A percentile compares a stretch with the other conserved stretches of the same genome.
Conservation (phyloP, 2,329 filamentous ascomycete species). For the Endocalyx cinctus region DNA sequence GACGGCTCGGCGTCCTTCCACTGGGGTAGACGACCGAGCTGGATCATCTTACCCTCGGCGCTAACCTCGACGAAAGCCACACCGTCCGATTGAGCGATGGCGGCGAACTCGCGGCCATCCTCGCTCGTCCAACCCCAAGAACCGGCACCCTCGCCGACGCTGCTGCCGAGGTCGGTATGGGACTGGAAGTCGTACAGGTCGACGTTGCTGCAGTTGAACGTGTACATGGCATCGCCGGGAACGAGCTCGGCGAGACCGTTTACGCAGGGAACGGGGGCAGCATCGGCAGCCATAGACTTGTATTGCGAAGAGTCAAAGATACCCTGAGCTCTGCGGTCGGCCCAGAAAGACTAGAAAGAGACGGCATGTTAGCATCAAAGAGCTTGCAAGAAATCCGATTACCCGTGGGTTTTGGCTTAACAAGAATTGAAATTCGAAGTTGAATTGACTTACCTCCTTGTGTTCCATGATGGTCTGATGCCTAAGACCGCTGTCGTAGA, state of each 20-base stretch:
- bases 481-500: slow-evolving; percentile 27
- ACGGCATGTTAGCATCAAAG: slow-evolving; percentile 1
- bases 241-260: slow-evolving; percentile 22
- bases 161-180: slow-evolving; percentile 30
- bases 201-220: slow-evolving; percentile 25
- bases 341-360: slow-evolving; percentile 28
- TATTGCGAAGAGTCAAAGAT: slow-evolving; percentile 23
- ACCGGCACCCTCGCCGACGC: slow-evolving; percentile 28
- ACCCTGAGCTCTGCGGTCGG: slow-evolving; percentile 20
- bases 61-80: slow-evolving; percentile 50
- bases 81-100: slow-evolving; percentile 50
- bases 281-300: slow-evolving; percentile 22
- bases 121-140: slow-evolving; percentile 52
- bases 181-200: slow-evolving; percentile 34
- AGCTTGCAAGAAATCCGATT: too few species aligned
- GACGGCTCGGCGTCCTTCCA: slow-evolving; percentile 37
- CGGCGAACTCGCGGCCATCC: slow-evolving; percentile 49
- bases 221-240: slow-evolving; percentile 21
- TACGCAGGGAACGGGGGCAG: slow-evolving; percentile 17
- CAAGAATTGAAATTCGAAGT: too few species aligned
- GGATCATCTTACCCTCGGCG: slow-evolving; percentile 43
- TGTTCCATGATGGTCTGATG: slow-evolving; percentile 27
- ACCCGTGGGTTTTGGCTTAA: too few species aligned
- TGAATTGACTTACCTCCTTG: slow-evolving; percentile 19
- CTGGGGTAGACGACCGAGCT: slow-evolving; percentile 50